These are phyloP conservation scores for Darksidea phi DNA, from an alignment of 495 filamentous ascomycete genomes.

Conservation along the genomic window DNA sequence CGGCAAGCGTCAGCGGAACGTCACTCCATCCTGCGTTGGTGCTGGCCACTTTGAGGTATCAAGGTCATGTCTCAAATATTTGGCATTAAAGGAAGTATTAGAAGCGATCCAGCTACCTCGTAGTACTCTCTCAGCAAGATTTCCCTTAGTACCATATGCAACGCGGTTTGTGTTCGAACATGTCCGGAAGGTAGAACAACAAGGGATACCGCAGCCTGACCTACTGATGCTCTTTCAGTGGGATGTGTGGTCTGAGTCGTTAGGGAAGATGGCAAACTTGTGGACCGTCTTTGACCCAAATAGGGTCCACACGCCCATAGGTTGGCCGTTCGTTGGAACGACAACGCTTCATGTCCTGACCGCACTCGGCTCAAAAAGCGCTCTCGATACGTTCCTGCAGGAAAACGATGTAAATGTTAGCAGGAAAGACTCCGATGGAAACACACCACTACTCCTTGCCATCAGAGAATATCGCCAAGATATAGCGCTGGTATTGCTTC, in stretches of 20 bases:
- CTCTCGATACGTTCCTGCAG: background rate
- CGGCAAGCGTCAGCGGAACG: background rate
- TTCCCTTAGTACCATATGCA: conserved; percentile 4
- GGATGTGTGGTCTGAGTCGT: conserved; percentile 2
- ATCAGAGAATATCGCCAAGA: conserved; percentile 1
- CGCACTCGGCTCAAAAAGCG: conserved; percentile 1
- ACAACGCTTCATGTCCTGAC: conserved; percentile 3
- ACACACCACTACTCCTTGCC: conserved; percentile 2
- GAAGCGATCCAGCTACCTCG: background rate
- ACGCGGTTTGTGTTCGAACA: conserved; percentile 5
- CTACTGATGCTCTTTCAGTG: background rate
- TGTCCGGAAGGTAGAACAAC: conserved; percentile 2
- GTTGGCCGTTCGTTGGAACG: conserved; percentile 2
- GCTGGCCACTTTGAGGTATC: conserved; percentile 10
- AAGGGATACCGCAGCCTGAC: conserved; percentile 4
- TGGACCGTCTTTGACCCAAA: background rate
- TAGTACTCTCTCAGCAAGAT: background rate
- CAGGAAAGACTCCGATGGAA: conserved; percentile 1
- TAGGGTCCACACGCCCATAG: conserved; percentile 1
- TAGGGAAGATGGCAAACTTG: background rate
- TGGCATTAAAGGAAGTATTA: conserved; percentile 11
- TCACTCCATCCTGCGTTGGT: background rate
- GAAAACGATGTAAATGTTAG: conserved; percentile 3
- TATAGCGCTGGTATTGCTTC: conserved; percentile 1
- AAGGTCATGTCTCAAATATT: conserved; percentile 17